phyloP scores from a whole-genome alignment of 441 rosid species.

The Euphorbia celastroides region DNA sequence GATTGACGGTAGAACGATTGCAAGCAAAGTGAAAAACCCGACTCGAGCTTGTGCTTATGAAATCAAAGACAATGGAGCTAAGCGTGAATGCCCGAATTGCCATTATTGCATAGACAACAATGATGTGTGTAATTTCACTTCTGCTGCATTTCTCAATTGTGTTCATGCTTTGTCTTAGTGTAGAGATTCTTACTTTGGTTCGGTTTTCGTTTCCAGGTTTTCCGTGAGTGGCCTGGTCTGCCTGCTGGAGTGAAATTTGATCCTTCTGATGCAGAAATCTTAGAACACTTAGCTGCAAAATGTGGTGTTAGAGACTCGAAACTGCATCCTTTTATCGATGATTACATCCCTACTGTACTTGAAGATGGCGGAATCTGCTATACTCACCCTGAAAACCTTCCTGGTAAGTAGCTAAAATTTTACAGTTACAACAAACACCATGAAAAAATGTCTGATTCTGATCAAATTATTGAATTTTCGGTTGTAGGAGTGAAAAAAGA shows the following conservation, averaged over 20 bases:
- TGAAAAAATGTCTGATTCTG: neutral
- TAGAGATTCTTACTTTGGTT: neutral
- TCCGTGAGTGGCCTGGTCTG: constrained; percentile 74
- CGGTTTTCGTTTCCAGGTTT: too few species aligned
- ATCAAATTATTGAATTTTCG: neutral
- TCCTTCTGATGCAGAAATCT: constrained; percentile 71
- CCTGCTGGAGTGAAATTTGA: constrained; percentile 96
- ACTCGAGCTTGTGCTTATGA: constrained; percentile 39
- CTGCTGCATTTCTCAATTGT: neutral
- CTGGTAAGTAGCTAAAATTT: constrained; percentile 39
- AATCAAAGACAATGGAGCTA: constrained; percentile 61
- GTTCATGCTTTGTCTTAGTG: neutral
- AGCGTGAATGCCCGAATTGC: constrained; percentile 76
- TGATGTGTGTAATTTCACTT: constrained; percentile 38
- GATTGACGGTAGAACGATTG: constrained; percentile 62
- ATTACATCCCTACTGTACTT: constrained; percentile 65
- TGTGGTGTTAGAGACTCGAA: constrained; percentile 51
- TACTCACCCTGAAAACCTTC: constrained; percentile 91
- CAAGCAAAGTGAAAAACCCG: constrained; percentile 64
- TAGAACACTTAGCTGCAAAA: constrained; percentile 74
- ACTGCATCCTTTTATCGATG: constrained; percentile 60
- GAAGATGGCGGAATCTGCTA: constrained; percentile 74
- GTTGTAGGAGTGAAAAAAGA: constrained; percentile 75
- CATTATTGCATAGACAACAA: constrained; percentile 54
- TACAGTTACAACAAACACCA: too few species aligned